Percentiles rank a stretch among this genome's conserved stretches.
These are phyloP conservation scores for Bauhinia variegata DNA, from an alignment of 306 rosid species.

Conservation along the genomic window DNA sequence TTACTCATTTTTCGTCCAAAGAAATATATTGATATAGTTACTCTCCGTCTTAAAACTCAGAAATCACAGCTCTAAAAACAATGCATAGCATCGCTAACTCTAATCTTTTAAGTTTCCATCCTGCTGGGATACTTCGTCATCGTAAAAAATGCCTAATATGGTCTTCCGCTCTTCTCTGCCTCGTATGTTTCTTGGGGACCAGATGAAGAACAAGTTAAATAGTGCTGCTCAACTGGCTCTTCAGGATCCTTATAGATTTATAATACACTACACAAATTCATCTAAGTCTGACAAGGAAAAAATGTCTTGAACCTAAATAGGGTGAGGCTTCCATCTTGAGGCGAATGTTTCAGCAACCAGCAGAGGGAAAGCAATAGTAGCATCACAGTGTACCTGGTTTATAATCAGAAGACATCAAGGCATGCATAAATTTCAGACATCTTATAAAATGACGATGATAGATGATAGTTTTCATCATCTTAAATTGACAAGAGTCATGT, in stretches of 20 bases:
- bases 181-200: background rate
- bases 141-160: conserved; percentile 14
- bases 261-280: background rate
- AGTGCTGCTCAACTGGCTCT: background rate
- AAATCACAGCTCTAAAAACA: conserved; percentile 16
- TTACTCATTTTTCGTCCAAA: conserved; percentile 14
- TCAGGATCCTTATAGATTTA: conserved; percentile 30
- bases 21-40: conserved; percentile 12
- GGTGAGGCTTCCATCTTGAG: conserved; percentile 38
- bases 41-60: background rate
- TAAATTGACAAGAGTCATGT: background rate
- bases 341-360: conserved; percentile 85
- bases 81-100: conserved; percentile 8
- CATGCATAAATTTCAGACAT: background rate
- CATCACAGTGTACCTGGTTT: conserved; percentile 84
- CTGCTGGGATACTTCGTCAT: background rate
- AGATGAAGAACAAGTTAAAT: conserved; percentile 8
- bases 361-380: conserved; percentile 80
- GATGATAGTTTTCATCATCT: conserved; percentile 7
- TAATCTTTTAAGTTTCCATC: background rate
- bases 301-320: conserved; percentile 12
- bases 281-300: conserved; percentile 8
- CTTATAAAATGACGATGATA: background rate
- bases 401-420: background rate
- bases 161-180: conserved; percentile 2